Conservation (phyloP, 257 asterid species). For the Mentha longifolia region DNA sequence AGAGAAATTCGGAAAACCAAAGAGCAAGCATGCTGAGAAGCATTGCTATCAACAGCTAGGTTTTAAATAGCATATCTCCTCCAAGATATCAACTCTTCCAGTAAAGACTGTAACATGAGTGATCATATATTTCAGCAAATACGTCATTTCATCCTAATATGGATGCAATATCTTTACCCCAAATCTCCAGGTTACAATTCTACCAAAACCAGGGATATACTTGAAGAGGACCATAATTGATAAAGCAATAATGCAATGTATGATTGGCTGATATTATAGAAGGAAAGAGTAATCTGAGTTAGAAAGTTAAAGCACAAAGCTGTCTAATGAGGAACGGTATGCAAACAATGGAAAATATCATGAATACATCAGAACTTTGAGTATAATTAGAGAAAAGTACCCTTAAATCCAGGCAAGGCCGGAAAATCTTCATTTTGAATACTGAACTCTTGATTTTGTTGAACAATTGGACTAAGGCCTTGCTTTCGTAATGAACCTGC, state of each 20-base stretch:
- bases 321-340: background rate
- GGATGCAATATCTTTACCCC: slow-evolving; percentile 3
- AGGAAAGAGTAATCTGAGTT: background rate
- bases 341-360: slow-evolving; percentile 20
- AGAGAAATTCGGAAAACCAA: slow-evolving; percentile 21
- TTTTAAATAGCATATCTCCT: background rate
- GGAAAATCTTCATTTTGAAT: slow-evolving; percentile 99
- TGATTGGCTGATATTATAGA: background rate
- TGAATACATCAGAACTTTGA: background rate
- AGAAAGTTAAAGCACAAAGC: slow-evolving; percentile 23
- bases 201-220: background rate
- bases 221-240: slow-evolving; percentile 9
- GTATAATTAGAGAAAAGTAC: slow-evolving; percentile 42
- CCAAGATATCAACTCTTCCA: background rate
- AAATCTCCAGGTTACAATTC: slow-evolving; percentile 5
- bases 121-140: background rate
- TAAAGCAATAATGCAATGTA: background rate
- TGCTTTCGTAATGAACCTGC: slow-evolving; percentile 96
- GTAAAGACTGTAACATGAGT: slow-evolving; percentile 23
- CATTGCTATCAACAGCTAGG: background rate
- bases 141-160: background rate
- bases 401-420: slow-evolving; percentile 96
- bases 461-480: slow-evolving; percentile 82
- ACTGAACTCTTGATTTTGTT: slow-evolving; percentile 98
- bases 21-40: slow-evolving; percentile 21